Base-by-base conservation (phyloP, 495 filamentous ascomycete genomes). In the Letharia lupina region DNA sequence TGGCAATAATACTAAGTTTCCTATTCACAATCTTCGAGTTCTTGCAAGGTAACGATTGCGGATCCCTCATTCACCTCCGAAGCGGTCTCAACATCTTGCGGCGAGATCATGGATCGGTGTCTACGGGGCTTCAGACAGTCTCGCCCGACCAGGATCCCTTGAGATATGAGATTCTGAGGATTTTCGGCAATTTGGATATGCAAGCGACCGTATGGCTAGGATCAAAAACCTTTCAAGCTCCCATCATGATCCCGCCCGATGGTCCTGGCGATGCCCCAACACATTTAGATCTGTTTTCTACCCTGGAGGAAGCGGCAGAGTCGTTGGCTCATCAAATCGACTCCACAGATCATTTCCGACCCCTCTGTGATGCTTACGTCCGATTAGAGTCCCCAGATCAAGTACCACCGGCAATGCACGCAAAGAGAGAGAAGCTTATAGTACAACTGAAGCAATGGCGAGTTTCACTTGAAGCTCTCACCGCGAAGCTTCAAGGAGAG, bases 21-120 rank as follows among this genome's bases (percentile, higher is more conserved):
- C 54, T 86, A 2, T 86, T 87, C 68, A 76, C 80, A 61, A 77
- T 79, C 57, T 77, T 84, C 56, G 85, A 87, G 64, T 79, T 80
- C 57, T 71, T 86, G 8, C 79, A 78, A 50, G 83, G 83, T 28
- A 65, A 69, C n/a, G 67, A 71, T 12, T 16, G 20, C 28, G 47
- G n/a, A 31, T 56, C 67, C 2, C 50, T 59, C 44, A 64, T 61
- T 35, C 69, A 71, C 60, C 62, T 71, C 28, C 28, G 60, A 33
- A 62, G 63, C 45, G 69, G 67, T 16, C 56, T 71, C 44, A 60
- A 60, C 28, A 71, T 71, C 28, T 20, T 71, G 23, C 60, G 61
- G 12, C 65, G 58, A 40, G 37, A 65, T 13, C 54, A 42, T 9
- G 60, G 48, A 40, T 56, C 50, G 31, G 48, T 23, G 13, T 12